These are phyloP conservation scores for Saccharomycopsis javanensis DNA, from an alignment of 805 yeast genomes.

Conservation along the genomic window DNA sequence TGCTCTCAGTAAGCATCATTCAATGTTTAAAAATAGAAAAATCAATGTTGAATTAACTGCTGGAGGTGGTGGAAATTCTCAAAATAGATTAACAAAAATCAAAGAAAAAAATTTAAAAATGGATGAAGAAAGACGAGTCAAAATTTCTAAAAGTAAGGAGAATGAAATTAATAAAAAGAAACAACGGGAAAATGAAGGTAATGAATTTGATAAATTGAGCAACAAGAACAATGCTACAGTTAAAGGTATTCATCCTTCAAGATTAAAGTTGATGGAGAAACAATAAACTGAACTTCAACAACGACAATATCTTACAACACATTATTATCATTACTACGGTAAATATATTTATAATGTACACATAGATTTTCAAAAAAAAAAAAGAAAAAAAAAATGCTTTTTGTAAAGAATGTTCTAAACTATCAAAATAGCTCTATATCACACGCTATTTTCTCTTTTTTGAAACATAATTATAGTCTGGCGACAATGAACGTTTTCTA, in stretches of 20 bases:
- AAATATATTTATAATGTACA: neutral
- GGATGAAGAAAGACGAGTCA: conserved; percentile 55
- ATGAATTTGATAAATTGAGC: neutral
- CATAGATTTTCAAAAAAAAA: neutral
- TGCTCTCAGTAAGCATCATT: conserved; percentile 79
- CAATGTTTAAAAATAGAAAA: conserved; percentile 55
- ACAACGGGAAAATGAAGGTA: conserved; percentile 18
- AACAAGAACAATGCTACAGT: neutral
- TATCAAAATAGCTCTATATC: neutral
- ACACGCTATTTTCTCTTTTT: neutral
- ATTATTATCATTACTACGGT: neutral
- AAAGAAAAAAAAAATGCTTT: neutral
- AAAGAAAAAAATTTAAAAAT: conserved; percentile 70
- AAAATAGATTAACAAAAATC: conserved; percentile 56
- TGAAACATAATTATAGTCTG: neutral
- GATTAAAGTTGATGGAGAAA: conserved; percentile 16
- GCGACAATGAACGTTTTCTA: neutral
- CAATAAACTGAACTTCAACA: no score
- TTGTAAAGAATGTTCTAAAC: neutral
- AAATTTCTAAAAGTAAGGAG: conserved; percentile 40
- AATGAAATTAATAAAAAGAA: conserved; percentile 24
- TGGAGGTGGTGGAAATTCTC: conserved; percentile 95
- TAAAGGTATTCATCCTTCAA: conserved; percentile 18
- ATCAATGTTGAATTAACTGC: conserved; percentile 95
- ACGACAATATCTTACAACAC: no score